Evolutionary conservation across 2,329 filamentous ascomycete species (phyloP).

Genomic region (Apiospora saccharicola): DNA sequence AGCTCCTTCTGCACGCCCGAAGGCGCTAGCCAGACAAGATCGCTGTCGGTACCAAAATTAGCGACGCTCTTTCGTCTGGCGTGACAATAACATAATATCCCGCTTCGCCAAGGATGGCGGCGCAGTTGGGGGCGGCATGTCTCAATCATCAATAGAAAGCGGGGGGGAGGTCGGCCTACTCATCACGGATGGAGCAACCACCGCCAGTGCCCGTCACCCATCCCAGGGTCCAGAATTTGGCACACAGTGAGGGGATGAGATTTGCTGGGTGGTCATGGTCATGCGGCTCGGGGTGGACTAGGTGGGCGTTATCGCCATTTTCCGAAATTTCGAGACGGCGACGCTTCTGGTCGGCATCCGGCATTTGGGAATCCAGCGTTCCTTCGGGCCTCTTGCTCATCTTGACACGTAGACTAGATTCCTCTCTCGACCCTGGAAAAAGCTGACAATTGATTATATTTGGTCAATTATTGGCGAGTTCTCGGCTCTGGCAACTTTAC

Average conservation of each 20-base stretch:
- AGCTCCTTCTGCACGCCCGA: constrained; percentile 98
- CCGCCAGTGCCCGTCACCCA: constrained; percentile 93
- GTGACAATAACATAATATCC: neutral
- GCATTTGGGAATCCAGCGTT: neutral
- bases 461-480: neutral
- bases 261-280: constrained; percentile 93
- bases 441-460: neutral
- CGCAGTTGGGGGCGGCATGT: neutral
- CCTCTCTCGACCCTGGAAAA: neutral
- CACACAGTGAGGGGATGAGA: constrained; percentile 90
- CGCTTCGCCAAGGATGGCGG: neutral
- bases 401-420: constrained; percentile 17
- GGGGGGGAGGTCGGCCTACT: constrained; percentile 51
- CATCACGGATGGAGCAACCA: constrained; percentile 77
- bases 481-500: constrained; percentile 15
- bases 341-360: constrained; percentile 18
- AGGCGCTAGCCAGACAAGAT: constrained; percentile 93
- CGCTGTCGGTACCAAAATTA: constrained; percentile 59
- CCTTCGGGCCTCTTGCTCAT: constrained; percentile 21
- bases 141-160: constrained; percentile 16
- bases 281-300: constrained; percentile 59
- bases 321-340: constrained; percentile 23
- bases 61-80: constrained; percentile 7
- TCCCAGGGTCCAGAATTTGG: constrained; percentile 92
- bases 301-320: constrained; percentile 55